Percentiles rank a stretch among this genome's conserved stretches.
Conservation (phyloP, 495 filamentous ascomycete genomes). For the Cairneyella variabilis region DNA sequence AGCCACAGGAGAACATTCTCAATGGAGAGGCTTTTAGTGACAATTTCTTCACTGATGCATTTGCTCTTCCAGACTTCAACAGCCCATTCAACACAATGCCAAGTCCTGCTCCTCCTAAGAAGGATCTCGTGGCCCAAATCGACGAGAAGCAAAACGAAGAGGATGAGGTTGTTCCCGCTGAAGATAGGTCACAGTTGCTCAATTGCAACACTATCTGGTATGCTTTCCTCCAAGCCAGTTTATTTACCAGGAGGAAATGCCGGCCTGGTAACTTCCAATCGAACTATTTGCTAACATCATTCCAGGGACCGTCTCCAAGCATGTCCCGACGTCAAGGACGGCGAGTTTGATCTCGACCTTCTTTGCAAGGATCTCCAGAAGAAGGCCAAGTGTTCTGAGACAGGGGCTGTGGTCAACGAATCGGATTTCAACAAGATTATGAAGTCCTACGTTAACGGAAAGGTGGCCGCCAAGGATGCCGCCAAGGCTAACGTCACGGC, state of each 20-base stretch:
- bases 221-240: slow-evolving; percentile 24
- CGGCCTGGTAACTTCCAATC: slow-evolving; percentile 20
- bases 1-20: slow-evolving; percentile 74
- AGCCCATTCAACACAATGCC: slow-evolving; percentile 68
- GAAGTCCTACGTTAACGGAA: slow-evolving; percentile 27
- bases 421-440: slow-evolving; percentile 82
- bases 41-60: slow-evolving; percentile 86
- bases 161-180: slow-evolving; percentile 61
- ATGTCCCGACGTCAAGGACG: slow-evolving; percentile 80
- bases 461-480: too few species aligned
- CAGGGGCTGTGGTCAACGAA: slow-evolving; percentile 86
- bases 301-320: slow-evolving; percentile 85
- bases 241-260: background rate
- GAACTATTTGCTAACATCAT: slow-evolving; percentile 2
- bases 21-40: slow-evolving; percentile 58
- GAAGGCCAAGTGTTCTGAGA: slow-evolving; percentile 94
- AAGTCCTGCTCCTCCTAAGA: slow-evolving; percentile 50
- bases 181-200: slow-evolving; percentile 63
- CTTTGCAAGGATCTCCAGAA: slow-evolving; percentile 91
- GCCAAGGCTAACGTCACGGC: too few species aligned
- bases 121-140: slow-evolving; percentile 68
- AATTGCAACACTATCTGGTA: slow-evolving; percentile 94
- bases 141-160: slow-evolving; percentile 64
- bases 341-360: slow-evolving; percentile 87
- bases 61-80: slow-evolving; percentile 69